Conservation (phyloP, 1,284 basidiomycete genomes). For the Marasmius fiardii region DNA sequence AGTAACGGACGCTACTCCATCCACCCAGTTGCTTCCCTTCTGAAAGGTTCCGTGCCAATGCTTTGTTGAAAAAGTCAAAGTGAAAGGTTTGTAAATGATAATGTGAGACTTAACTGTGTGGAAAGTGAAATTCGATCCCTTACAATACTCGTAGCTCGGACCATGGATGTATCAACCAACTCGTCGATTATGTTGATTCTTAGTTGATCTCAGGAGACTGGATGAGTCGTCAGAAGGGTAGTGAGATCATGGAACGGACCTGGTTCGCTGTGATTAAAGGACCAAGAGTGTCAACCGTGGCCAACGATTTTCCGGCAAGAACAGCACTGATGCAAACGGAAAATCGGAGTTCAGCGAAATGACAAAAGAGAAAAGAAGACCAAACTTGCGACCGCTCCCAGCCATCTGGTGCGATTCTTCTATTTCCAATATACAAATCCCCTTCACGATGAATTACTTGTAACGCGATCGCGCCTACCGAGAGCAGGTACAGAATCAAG, state of each 20-base stretch:
- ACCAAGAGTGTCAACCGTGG: constrained; percentile 6
- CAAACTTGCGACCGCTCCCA: not conserved
- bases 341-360: not conserved
- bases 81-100: not conserved
- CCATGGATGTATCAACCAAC: constrained; percentile 5
- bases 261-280: constrained; percentile 5
- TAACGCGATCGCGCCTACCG: too few species aligned
- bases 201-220: constrained; percentile 2
- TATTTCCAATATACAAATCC: not conserved
- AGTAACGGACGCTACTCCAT: constrained; percentile 18
- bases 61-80: not conserved
- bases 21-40: constrained; percentile 8
- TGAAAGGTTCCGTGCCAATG: constrained; percentile 15
- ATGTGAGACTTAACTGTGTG: too few species aligned
- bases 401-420: not conserved
- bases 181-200: constrained; percentile 9
- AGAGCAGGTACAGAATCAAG: too few species aligned
- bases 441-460: not conserved
- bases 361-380: too few species aligned
- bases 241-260: not conserved
- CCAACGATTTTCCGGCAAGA: not conserved
- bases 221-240: not conserved
- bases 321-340: not conserved
- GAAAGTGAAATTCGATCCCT: too few species aligned
- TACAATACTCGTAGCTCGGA: constrained; percentile 8